These are phyloP conservation scores for Nidula niveotomentosa DNA, from an alignment of 1,284 basidiomycete genomes.

Conservation along the genomic window DNA sequence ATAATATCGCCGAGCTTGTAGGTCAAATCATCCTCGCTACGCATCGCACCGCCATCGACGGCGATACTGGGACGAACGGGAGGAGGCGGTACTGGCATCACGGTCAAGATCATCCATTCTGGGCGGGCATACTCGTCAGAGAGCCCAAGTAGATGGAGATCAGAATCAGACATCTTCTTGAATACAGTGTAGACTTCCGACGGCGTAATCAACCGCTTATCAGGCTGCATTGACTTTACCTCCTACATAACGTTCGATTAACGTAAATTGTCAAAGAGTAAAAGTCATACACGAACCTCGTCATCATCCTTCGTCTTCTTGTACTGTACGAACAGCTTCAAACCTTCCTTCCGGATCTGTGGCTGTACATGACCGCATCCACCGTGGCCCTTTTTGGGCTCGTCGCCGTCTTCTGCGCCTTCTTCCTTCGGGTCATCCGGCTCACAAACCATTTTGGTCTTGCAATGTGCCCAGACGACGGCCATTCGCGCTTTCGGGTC, in stretches of 20 bases:
- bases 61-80: conserved; percentile 98
- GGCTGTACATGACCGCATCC: conserved; percentile 97
- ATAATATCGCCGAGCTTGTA: conserved; percentile 99
- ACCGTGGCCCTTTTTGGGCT: conserved; percentile 85
- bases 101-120: conserved; percentile 99
- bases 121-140: conserved; percentile 96
- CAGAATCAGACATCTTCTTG: conserved; percentile 91
- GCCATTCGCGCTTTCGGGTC: conserved; percentile 90
- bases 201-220: conserved; percentile 87
- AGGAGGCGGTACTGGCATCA: conserved; percentile 96
- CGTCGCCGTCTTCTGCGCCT: conserved; percentile 75
- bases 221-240: conserved; percentile 83
- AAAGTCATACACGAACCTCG: conserved; percentile 60
- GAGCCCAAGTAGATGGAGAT: conserved; percentile 91
- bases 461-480: conserved; percentile 83
- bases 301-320: conserved; percentile 93
- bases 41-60: conserved; percentile 94
- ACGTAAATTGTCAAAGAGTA: conserved; percentile 3
- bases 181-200: conserved; percentile 90
- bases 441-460: conserved; percentile 85
- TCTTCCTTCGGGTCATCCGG: conserved; percentile 87
- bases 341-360: conserved; percentile 88
- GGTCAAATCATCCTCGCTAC: conserved; percentile 98
- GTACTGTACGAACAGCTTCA: conserved; percentile 97
- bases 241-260: conserved; percentile 48